These are phyloP conservation scores for Wallacemonas sp. DNA, from an alignment of 208 protist species.

Conservation along the genomic window DNA sequence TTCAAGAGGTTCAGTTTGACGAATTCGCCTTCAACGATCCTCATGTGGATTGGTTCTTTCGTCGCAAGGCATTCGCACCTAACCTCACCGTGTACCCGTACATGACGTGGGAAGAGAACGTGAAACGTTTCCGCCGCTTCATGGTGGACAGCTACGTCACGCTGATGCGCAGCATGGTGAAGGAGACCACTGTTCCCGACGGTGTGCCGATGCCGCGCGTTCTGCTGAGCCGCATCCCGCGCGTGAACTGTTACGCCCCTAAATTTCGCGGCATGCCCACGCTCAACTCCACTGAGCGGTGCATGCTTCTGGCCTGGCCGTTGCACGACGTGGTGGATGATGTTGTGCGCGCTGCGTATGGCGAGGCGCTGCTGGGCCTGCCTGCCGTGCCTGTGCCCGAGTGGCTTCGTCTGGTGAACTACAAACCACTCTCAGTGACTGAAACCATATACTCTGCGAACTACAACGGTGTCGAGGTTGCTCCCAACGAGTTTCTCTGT, in stretches of 20 bases:
- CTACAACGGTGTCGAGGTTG: neutral
- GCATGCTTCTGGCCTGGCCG: neutral
- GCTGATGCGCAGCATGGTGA: neutral
- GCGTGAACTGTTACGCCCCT: neutral
- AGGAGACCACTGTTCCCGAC: neutral
- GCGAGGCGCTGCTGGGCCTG: neutral
- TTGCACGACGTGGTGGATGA: neutral
- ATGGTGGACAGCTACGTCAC: neutral
- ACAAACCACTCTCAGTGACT: neutral
- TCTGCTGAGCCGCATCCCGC: neutral
- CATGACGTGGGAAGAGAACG: conserved; percentile 3
- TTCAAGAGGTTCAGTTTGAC: neutral
- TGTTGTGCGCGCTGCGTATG: neutral
- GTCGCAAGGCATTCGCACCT: neutral
- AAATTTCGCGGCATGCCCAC: neutral
- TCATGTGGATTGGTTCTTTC: neutral
- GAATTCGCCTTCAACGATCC: neutral
- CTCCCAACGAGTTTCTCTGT: neutral
- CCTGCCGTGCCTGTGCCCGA: neutral
- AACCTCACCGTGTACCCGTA: neutral
- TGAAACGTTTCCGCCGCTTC: neutral
- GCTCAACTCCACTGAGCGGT: neutral
- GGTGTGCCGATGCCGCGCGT: conserved; percentile 8
- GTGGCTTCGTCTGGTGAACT: conserved; percentile 2
- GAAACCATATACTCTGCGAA: neutral